These are phyloP conservation scores for Hanseniaspora vineae DNA, from an alignment of 805 yeast species.

Conservation along the genomic window DNA sequence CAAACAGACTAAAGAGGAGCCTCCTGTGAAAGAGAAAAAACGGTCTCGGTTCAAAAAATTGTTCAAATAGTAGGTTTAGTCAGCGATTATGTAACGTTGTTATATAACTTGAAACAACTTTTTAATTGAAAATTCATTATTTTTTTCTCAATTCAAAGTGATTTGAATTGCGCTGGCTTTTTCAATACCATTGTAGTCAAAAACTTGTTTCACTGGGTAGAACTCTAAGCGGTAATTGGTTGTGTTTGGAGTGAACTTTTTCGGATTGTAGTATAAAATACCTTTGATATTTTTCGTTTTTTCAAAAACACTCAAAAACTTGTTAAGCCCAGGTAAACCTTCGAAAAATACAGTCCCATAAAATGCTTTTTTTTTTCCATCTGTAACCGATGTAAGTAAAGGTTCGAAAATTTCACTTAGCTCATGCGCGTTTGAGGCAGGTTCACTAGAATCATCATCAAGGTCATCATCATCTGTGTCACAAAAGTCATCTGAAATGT, in stretches of 20 bases:
- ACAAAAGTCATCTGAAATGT: slow-evolving; percentile 27
- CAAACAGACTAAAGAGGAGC: slow-evolving; percentile 2
- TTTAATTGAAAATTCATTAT: not conserved
- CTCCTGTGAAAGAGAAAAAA: slow-evolving; percentile 30
- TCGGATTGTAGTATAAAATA: slow-evolving; percentile 12
- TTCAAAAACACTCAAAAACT: not conserved
- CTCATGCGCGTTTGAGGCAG: too few species aligned
- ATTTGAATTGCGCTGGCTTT: slow-evolving; percentile 11
- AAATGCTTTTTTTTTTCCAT: too few species aligned
- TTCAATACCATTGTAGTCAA: slow-evolving; percentile 13
- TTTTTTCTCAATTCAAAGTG: not conserved
- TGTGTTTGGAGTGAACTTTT: not conserved
- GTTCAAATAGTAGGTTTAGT: slow-evolving; percentile 19
- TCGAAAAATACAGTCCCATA: too few species aligned
- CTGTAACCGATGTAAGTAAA: too few species aligned
- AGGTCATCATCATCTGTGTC: slow-evolving; percentile 27
- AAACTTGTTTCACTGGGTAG: slow-evolving; percentile 17
- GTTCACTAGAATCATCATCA: too few species aligned
- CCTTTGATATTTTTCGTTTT: not conserved
- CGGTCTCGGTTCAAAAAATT: slow-evolving; percentile 34
- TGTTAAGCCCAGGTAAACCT: too few species aligned
- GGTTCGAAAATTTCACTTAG: too few species aligned
- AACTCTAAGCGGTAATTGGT: slow-evolving; percentile 9
- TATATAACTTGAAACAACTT: slow-evolving; percentile 2
- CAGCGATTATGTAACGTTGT: not conserved